phyloP scores from a whole-genome alignment of 768 basidiomycete species.

The Hypholoma fasciculare region DNA sequence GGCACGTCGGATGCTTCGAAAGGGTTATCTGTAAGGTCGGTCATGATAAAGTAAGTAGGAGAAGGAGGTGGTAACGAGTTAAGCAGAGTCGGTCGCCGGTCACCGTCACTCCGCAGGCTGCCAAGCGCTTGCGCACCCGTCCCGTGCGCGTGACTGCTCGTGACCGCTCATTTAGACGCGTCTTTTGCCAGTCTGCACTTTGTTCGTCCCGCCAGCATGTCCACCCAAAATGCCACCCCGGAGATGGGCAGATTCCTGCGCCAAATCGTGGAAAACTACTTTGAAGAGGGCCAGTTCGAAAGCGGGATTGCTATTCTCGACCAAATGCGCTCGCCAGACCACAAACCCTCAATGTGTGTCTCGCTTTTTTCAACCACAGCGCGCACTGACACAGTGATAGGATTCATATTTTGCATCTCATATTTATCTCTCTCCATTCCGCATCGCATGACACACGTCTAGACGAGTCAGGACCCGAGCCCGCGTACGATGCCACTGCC shows the following conservation, averaged over 20 bases:
- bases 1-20: not conserved
- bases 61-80: not conserved
- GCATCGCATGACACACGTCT: slow-evolving; percentile 9
- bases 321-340: slow-evolving; percentile 57
- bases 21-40: not conserved
- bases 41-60: not conserved
- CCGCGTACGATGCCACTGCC: slow-evolving; percentile 19
- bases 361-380: not conserved
- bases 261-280: slow-evolving; percentile 63
- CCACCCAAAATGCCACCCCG: slow-evolving; percentile 10
- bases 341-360: slow-evolving; percentile 55
- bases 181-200: not conserved
- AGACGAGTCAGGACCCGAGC: slow-evolving; percentile 12
- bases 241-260: slow-evolving; percentile 33
- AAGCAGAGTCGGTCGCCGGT: not conserved
- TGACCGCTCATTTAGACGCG: slow-evolving; percentile 12
- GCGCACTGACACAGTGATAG: slow-evolving; percentile 31
- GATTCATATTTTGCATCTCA: slow-evolving; percentile 63
- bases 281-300: slow-evolving; percentile 79
- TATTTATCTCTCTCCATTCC: slow-evolving; percentile 68
- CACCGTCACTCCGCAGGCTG: not conserved
- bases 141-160: slow-evolving; percentile 16
- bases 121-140: slow-evolving; percentile 1
- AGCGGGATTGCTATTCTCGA: slow-evolving; percentile 62
- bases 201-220: not conserved